These are phyloP conservation scores for Penicillium occitanis DNA, from an alignment of 2,329 filamentous ascomycete species.

Conservation along the genomic window DNA sequence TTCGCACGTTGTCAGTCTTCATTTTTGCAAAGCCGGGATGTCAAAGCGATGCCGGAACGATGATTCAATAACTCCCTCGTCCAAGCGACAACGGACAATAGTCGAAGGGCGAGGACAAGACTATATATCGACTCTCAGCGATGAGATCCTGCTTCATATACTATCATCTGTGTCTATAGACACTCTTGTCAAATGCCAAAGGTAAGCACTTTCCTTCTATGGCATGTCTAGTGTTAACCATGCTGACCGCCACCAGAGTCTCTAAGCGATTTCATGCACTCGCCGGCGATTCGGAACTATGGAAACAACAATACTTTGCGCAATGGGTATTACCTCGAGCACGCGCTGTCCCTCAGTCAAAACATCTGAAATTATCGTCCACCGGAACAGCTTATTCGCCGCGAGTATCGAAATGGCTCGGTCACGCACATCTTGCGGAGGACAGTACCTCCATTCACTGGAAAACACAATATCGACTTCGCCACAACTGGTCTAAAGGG, in stretches of 20 bases:
- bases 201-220: slow-evolving; percentile 41
- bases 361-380: slow-evolving; percentile 39
- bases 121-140: slow-evolving; percentile 70
- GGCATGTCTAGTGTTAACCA: not conserved
- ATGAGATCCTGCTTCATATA: slow-evolving; percentile 84
- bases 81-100: slow-evolving; percentile 48
- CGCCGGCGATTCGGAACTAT: slow-evolving; percentile 79
- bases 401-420: slow-evolving; percentile 60
- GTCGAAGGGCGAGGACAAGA: slow-evolving; percentile 46
- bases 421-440: slow-evolving; percentile 58
- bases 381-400: slow-evolving; percentile 52
- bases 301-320: slow-evolving; percentile 85
- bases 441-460: slow-evolving; percentile 63
- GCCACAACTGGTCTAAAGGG: slow-evolving; percentile 87
- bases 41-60: slow-evolving; percentile 33
- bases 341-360: slow-evolving; percentile 69
- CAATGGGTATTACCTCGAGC: slow-evolving; percentile 82
- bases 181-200: slow-evolving; percentile 65
- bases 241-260: slow-evolving; percentile 27
- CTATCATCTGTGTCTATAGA: slow-evolving; percentile 71
- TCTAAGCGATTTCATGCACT: slow-evolving; percentile 73
- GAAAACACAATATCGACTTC: slow-evolving; percentile 84
- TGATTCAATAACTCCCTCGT: slow-evolving; percentile 25
- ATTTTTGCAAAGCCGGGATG: slow-evolving; percentile 26
- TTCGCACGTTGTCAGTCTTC: not conserved